Evolutionary conservation across 2,329 filamentous ascomycete species (phyloP).

Genomic region (Fusarium tupiense): DNA sequence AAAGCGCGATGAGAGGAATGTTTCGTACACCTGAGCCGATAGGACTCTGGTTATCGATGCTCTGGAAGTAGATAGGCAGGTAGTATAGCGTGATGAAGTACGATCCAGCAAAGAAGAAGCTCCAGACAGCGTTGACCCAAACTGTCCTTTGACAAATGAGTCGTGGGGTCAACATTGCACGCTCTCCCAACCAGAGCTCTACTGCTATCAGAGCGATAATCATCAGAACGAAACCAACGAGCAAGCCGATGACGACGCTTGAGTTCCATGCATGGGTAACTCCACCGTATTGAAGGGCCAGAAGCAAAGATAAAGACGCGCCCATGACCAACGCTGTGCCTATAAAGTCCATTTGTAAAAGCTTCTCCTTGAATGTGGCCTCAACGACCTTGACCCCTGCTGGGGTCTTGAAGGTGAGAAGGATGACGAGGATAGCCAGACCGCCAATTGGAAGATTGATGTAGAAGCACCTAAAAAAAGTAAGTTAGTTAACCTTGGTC

Average conservation of each 20-base stretch:
- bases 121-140: not conserved
- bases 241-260: not conserved
- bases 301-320: not conserved
- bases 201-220: not conserved
- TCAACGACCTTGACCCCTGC: not conserved
- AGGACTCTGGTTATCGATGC: not conserved
- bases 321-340: not conserved
- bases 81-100: not conserved
- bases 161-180: not conserved
- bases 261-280: not conserved
- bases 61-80: not conserved
- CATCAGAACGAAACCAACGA: not conserved
- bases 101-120: not conserved
- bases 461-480: not conserved
- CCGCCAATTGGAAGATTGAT: not conserved
- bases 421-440: not conserved
- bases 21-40: not conserved
- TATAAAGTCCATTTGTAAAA: not conserved
- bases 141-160: not conserved
- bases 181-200: not conserved
- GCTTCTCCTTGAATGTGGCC: not conserved
- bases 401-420: not conserved
- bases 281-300: not conserved
- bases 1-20: not conserved
- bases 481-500: fast-evolving